Conservation (phyloP, 495 filamentous ascomycete genomes). For the Polyplosphaeria fusca region DNA sequence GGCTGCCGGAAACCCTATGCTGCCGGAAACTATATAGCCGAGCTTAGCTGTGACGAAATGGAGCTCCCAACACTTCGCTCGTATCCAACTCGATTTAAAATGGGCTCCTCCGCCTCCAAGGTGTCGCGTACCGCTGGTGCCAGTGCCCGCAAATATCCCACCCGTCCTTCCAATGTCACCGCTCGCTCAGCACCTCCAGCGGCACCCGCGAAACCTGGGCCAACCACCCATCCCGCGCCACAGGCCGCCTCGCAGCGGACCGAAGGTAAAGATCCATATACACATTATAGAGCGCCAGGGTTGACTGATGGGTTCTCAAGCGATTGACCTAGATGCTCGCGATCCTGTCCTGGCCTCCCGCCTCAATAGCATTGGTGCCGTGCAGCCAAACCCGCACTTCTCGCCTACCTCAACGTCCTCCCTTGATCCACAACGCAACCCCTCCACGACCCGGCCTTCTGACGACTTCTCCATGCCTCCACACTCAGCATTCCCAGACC, state of each 20-base stretch:
- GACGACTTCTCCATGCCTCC: constrained; percentile 24
- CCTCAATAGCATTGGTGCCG: constrained; percentile 62
- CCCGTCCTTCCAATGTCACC: neutral
- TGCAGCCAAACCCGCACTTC: constrained; percentile 57
- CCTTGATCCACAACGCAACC: constrained; percentile 28
- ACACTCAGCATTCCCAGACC: constrained; percentile 46
- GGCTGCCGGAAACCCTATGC: too few species aligned
- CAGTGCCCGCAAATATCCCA: neutral
- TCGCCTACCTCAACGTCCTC: constrained; percentile 55
- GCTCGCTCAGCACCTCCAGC: neutral
- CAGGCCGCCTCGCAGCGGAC: neutral
- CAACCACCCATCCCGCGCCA: neutral
- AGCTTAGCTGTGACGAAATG: too few species aligned
- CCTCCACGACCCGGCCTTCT: constrained; percentile 10
- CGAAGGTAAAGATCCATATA: neutral
- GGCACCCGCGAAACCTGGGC: neutral
- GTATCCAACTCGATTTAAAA: too few species aligned
- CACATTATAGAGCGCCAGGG: neutral
- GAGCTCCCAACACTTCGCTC: too few species aligned
- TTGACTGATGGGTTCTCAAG: constrained; percentile 37
- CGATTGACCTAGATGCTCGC: constrained; percentile 64
- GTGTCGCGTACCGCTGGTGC: neutral
- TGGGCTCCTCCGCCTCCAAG: neutral
- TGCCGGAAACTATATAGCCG: too few species aligned
- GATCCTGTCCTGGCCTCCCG: constrained; percentile 62